Conservation (phyloP, 1,284 basidiomycete genomes). For the Jaminaea rosea region DNA sequence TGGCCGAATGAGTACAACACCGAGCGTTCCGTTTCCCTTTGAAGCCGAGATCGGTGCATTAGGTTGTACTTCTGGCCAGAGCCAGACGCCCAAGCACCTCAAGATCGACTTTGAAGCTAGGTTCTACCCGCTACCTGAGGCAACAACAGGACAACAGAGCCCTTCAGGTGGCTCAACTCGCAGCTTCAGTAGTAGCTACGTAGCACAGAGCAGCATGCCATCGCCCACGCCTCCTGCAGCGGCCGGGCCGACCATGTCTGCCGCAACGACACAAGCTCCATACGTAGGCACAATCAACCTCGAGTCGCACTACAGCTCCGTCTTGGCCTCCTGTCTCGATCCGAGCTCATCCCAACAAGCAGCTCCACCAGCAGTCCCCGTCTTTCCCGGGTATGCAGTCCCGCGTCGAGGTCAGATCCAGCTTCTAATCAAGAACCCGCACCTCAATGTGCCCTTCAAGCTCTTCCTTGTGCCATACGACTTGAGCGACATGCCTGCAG, state of each 20-base stretch:
- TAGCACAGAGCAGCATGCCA: not conserved
- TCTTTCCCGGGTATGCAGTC: constrained; percentile 52
- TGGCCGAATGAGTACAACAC: constrained; percentile 43
- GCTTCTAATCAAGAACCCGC: constrained; percentile 51
- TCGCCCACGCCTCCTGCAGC: not conserved
- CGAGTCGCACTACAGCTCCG: constrained; percentile 35
- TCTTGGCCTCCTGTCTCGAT: constrained; percentile 8
- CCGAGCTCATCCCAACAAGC: not conserved
- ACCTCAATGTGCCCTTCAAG: constrained; percentile 48
- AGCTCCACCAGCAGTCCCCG: not conserved
- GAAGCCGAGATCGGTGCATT: constrained; percentile 47
- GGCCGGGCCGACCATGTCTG: not conserved
- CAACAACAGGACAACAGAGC: not conserved
- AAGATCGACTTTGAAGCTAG: constrained; percentile 44
- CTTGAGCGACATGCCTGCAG: constrained; percentile 45
- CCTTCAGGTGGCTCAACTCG: not conserved
- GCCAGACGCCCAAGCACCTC: constrained; percentile 34
- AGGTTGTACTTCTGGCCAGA: too few relatives aligned
- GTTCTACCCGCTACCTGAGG: constrained; percentile 35
- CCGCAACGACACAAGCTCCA: constrained; percentile 20
- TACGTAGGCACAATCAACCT: constrained; percentile 49
- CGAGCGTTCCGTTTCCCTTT: constrained; percentile 44
- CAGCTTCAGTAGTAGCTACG: not conserved
- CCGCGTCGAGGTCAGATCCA: constrained; percentile 52
- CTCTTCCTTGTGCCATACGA: constrained; percentile 54